Base-by-base conservation (phyloP, 2,329 filamentous ascomycete genomes). In the Cytospora piceae region DNA sequence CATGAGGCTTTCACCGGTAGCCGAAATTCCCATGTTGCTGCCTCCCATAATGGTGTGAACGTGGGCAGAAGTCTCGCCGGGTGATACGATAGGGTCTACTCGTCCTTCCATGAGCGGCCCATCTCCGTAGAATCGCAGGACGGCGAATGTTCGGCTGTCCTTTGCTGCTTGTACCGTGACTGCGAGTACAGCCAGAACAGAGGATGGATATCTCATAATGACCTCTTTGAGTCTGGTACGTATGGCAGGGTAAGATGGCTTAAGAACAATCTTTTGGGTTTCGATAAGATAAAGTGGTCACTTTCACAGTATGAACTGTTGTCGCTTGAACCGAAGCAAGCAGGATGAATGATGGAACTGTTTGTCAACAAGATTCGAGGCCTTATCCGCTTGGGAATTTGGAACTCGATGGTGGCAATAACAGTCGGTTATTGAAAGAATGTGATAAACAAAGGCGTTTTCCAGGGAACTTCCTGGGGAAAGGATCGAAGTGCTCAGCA, bases 11-110 rank as follows among this genome's bases (percentile, higher is more conserved):
- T 85, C 80, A 71, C 87, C 90, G 52, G 82, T 86, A 73, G 89
- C 87, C 61, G 77, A 81, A 69, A 86, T 79, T 69, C 83, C 80
- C 72, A 93, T 93, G 70, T 81, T 87, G 76, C 86, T 90, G 65
- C 88, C 90, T 53, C 89, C 90, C 77, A 90, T 85, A 70, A 93
- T 83, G 61, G 84, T 86, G 79, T 94, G 91, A 31, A 90, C 84
- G 75, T 94, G 91, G 56, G 76, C 73, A 3, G 87, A 83, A 17
- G 84, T 73, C 14, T 70, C 67, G 24, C 89, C 89, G 17, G 89
- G 89, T 66, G 74, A 82, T 68, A 93, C 80, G 69, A 93, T 88
- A 63, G 91, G 90, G 71, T 94, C 91, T 53, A 85, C 76, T 53
- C 84, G 85, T 72, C 86, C 86, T 58, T 82, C 79, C 58, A 84